Evolutionary conservation across 148 eudicot species (phyloP).

Genomic region (Arbutus unedo): DNA sequence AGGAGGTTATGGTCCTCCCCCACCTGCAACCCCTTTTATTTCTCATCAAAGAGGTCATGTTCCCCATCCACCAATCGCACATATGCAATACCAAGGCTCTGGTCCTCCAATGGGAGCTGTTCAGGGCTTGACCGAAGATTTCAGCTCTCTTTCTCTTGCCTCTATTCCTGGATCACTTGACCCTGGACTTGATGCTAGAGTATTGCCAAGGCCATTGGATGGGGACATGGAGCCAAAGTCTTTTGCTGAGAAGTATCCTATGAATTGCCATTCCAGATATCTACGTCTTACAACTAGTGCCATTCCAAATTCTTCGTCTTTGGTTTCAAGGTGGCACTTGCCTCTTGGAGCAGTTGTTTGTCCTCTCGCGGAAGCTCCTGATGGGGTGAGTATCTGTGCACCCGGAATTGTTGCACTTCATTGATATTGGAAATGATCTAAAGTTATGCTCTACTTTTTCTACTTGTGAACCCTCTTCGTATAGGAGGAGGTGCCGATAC

Average conservation of each 20-base stretch:
- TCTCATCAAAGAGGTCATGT: constrained; percentile 52
- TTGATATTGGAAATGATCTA: constrained; percentile 9
- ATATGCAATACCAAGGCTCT: constrained; percentile 30
- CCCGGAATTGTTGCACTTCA: constrained; percentile 8
- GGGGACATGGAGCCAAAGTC: constrained; percentile 70
- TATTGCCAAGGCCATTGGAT: constrained; percentile 83
- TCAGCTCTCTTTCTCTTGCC: constrained; percentile 71
- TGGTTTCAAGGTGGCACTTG: constrained; percentile 95
- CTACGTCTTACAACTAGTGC: constrained; percentile 78
- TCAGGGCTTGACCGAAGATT: constrained; percentile 74
- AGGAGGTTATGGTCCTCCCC: constrained; percentile 49
- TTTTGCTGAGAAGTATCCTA: constrained; percentile 52
- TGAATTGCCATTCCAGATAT: constrained; percentile 74
- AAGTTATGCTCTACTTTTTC: constrained; percentile 16
- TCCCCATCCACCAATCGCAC: constrained; percentile 37
- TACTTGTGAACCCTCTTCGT: constrained; percentile 18
- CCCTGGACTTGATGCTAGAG: constrained; percentile 67
- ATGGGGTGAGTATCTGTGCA: constrained; percentile 59
- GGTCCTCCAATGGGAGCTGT: constrained; percentile 59
- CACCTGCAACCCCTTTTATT: constrained; percentile 38
- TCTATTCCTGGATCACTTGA: constrained; percentile 82
- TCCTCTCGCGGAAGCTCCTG: constrained; percentile 96
- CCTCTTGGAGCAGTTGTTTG: constrained; percentile 98
- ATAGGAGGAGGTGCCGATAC: constrained; percentile 95
- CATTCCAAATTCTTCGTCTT: constrained; percentile 83